Conservation (phyloP, 768 basidiomycete genomes). For the Thelephora ganbajun region DNA sequence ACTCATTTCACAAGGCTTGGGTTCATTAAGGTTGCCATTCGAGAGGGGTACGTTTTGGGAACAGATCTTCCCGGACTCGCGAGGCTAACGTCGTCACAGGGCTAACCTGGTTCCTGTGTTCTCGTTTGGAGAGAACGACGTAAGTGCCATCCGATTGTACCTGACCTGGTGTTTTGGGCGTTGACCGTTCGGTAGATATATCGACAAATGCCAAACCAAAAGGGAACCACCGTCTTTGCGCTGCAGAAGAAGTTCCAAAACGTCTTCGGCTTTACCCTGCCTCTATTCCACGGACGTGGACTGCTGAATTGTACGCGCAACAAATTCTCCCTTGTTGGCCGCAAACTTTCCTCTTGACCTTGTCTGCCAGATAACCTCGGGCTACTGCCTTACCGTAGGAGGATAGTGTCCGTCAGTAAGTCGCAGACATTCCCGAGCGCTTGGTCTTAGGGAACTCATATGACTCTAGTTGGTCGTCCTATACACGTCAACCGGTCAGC, state of each 20-base stretch:
- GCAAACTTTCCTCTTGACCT: neutral
- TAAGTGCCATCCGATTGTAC: constrained; percentile 22
- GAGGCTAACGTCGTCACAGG: constrained; percentile 23
- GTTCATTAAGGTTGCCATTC: constrained; percentile 91
- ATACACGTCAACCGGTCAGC: constrained; percentile 67
- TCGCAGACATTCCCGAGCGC: constrained; percentile 12
- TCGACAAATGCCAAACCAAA: constrained; percentile 91
- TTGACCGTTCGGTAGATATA: constrained; percentile 54
- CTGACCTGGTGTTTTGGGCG: neutral
- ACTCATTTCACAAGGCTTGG: constrained; percentile 41
- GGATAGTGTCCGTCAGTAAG: constrained; percentile 94
- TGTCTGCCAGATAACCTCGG: constrained; percentile 73
- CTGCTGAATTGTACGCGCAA: constrained; percentile 71
- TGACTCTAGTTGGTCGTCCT: constrained; percentile 65
- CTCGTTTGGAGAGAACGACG: constrained; percentile 98
- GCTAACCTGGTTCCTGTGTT: constrained; percentile 96
- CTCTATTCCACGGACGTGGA: constrained; percentile 94
- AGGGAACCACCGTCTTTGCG: constrained; percentile 75
- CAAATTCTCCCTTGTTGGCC: neutral
- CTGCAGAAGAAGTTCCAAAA: constrained; percentile 87
- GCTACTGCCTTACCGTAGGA: constrained; percentile 87
- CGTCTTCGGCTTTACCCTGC: constrained; percentile 90
- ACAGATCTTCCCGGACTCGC: neutral
- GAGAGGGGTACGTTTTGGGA: constrained; percentile 49
- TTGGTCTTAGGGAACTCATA: neutral